Conservation (phyloP, 1,284 basidiomycete species). For the Rhodofomes roseus region DNA sequence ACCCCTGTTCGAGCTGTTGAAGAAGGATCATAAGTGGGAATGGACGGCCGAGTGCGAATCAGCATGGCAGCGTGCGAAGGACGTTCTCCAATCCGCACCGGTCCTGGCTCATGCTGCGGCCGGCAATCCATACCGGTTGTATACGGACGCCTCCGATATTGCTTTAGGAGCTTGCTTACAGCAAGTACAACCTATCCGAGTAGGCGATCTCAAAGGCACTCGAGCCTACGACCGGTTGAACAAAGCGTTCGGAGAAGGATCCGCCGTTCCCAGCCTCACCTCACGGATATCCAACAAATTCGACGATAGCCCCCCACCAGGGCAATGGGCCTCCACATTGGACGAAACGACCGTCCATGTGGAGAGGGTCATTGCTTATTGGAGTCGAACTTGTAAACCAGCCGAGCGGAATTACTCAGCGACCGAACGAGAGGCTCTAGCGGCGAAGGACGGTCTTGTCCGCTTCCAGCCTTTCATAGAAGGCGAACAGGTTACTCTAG, state of each 20-base stretch:
- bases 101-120: conserved; percentile 20
- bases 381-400: conserved; percentile 23
- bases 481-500: conserved; percentile 21
- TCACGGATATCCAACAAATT: conserved; percentile 13
- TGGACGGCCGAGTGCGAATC: conserved; percentile 14
- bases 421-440: too few relatives aligned
- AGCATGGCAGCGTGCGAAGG: conserved; percentile 14
- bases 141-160: conserved; percentile 28
- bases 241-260: conserved; percentile 12
- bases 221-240: conserved; percentile 26
- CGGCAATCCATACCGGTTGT: too few relatives aligned
- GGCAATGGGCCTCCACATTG: conserved; percentile 19
- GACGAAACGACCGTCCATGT: conserved; percentile 26
- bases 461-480: conserved; percentile 27
- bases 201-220: conserved; percentile 35
- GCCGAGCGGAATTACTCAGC: too few relatives aligned
- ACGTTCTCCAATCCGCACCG: conserved; percentile 13
- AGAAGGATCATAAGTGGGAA: too few relatives aligned
- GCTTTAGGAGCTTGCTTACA: conserved; percentile 28
- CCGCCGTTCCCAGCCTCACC: conserved; percentile 18
- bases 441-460: too few relatives aligned
- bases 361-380: conserved; percentile 30
- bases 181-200: conserved; percentile 29
- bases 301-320: conserved; percentile 9
- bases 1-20: too few relatives aligned